Conservation (phyloP, 2,329 filamentous ascomycete species). For the Aspergillus sp. region DNA sequence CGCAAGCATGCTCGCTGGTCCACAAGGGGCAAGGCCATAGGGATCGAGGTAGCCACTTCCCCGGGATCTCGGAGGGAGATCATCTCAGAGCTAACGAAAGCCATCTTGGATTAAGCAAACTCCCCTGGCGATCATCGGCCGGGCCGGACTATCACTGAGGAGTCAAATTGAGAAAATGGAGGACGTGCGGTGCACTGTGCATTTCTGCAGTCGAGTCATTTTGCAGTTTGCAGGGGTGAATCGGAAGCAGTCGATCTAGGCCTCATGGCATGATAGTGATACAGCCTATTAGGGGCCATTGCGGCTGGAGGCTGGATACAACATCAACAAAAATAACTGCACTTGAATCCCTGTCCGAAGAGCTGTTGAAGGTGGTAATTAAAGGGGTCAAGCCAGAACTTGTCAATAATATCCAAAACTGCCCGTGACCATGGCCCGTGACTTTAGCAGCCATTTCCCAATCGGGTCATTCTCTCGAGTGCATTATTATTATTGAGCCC, state of each 20-base stretch:
- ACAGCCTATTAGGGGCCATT: background rate
- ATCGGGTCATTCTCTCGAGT: background rate
- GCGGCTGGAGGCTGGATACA: background rate
- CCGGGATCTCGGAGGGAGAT: background rate
- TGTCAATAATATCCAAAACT: background rate
- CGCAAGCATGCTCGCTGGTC: background rate
- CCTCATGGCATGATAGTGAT: background rate
- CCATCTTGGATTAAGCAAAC: background rate
- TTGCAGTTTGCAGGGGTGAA: constrained; percentile 5
- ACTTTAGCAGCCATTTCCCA: background rate
- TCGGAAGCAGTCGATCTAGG: background rate
- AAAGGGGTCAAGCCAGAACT: background rate
- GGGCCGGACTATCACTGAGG: background rate
- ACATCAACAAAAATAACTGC: background rate
- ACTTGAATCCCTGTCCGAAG: background rate
- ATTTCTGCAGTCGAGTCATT: background rate
- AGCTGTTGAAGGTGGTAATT: background rate
- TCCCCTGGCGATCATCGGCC: constrained; percentile 7
- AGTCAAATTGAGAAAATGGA: background rate
- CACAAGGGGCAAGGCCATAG: background rate
- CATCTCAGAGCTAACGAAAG: background rate
- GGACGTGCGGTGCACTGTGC: background rate
- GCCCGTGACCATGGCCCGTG: background rate
- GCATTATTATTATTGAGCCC: too few relatives aligned
- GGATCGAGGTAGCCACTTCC: background rate